Evolutionary conservation across 164 flowering plant genomes (phyloP).

Genomic region (Sedum album): DNA sequence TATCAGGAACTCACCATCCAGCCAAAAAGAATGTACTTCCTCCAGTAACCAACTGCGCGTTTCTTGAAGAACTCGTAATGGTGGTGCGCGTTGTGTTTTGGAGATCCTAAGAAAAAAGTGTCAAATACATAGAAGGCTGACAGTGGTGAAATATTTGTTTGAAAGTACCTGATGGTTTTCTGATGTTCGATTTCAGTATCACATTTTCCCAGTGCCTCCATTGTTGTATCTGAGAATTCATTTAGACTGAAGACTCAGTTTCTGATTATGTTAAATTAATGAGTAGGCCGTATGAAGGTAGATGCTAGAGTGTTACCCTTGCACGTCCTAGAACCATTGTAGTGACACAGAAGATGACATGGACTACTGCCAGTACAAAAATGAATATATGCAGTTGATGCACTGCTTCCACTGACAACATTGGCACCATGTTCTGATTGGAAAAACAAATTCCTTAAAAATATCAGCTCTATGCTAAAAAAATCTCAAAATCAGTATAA

Average conservation of each 20-base stretch:
- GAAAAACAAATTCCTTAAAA: neutral
- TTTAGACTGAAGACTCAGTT: neutral
- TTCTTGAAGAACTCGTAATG: constrained; percentile 15
- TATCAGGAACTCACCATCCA: constrained; percentile 26
- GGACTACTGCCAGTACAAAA: constrained; percentile 76
- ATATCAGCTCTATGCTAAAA: neutral
- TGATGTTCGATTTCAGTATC: neutral
- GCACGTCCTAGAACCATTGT: constrained; percentile 39
- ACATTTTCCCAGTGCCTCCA: constrained; percentile 38
- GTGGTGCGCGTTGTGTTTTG: constrained; percentile 7
- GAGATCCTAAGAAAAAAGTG: constrained; percentile 7
- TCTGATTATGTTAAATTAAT: neutral
- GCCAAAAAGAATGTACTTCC: constrained; percentile 25
- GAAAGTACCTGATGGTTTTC: constrained; percentile 12
- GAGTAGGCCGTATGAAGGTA: neutral
- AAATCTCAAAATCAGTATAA: neutral
- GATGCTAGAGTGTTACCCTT: constrained; percentile 24
- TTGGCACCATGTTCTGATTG: constrained; percentile 58
- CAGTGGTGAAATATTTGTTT: neutral
- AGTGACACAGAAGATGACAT: constrained; percentile 54
- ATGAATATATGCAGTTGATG: constrained; percentile 90
- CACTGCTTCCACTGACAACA: constrained; percentile 63
- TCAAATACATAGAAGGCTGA: neutral
- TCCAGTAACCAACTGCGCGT: constrained; percentile 27
- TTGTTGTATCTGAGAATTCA: constrained; percentile 18